Evolutionary conservation across 768 basidiomycete genomes (phyloP).

Genomic region (Paxillus ammoniavirescens): DNA sequence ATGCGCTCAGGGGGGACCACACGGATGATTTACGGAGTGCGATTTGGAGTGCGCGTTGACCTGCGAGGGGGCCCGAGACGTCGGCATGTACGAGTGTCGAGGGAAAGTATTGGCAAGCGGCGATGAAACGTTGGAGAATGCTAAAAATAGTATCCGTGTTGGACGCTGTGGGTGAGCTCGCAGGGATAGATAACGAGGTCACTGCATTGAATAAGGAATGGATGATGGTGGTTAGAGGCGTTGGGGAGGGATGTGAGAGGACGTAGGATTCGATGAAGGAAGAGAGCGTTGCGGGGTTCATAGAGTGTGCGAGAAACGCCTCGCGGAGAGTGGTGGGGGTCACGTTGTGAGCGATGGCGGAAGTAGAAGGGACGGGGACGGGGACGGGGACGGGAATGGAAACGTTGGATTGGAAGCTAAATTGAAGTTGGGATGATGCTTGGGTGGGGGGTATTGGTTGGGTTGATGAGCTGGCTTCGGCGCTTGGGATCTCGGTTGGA

Average conservation of each 20-base stretch:
- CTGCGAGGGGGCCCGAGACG: constrained; percentile 52
- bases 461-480: constrained; percentile 31
- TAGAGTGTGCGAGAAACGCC: constrained; percentile 32
- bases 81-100: constrained; percentile 50
- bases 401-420: constrained; percentile 42
- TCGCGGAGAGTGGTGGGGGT: constrained; percentile 30
- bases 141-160: constrained; percentile 35
- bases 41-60: constrained; percentile 56
- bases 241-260: constrained; percentile 46
- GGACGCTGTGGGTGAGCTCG: constrained; percentile 34
- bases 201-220: constrained; percentile 54
- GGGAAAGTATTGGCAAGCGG: constrained; percentile 53
- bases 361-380: constrained; percentile 34
- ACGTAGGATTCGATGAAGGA: constrained; percentile 54
- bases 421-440: constrained; percentile 39
- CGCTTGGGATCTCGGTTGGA: constrained; percentile 12
- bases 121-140: constrained; percentile 50
- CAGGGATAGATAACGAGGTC: constrained; percentile 22
- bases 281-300: constrained; percentile 49
- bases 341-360: constrained; percentile 27
- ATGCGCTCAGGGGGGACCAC: constrained; percentile 41
- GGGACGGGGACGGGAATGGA: constrained; percentile 32
- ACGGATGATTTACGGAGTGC: constrained; percentile 55
- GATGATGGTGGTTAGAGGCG: constrained; percentile 49
- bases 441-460: constrained; percentile 34